These are phyloP conservation scores for Rhamnella rubrinervis DNA, from an alignment of 331 rosid species.

Conservation along the genomic window DNA sequence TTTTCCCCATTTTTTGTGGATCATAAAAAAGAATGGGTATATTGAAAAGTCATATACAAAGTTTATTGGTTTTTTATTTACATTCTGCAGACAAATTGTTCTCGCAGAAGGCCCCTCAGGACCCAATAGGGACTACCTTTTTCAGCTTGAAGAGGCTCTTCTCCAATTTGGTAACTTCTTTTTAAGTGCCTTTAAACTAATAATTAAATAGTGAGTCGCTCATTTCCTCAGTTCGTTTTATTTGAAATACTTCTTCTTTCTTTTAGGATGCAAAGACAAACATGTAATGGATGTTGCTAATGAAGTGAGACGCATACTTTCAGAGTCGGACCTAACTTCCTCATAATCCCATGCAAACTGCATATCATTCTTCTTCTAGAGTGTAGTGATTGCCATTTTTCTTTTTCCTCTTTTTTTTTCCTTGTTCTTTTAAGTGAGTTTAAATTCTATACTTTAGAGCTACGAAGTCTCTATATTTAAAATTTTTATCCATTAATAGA, in stretches of 20 bases:
- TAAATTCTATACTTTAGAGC: too few species aligned
- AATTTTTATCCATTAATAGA: too few species aligned
- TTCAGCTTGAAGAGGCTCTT: slow-evolving; percentile 78
- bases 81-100: slow-evolving; percentile 60
- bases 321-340: slow-evolving; percentile 38
- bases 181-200: not conserved
- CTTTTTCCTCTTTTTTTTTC: too few species aligned
- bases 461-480: too few species aligned
- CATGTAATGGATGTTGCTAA: slow-evolving; percentile 78
- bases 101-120: slow-evolving; percentile 85
- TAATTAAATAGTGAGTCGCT: not conserved
- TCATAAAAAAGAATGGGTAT: too few species aligned
- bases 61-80: not conserved
- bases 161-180: slow-evolving; percentile 56
- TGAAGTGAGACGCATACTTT: slow-evolving; percentile 74
- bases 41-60: not conserved
- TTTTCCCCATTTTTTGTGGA: too few species aligned
- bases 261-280: slow-evolving; percentile 58
- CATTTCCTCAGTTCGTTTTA: slow-evolving; percentile 2
- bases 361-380: too few species aligned
- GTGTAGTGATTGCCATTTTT: too few species aligned
- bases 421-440: too few species aligned
- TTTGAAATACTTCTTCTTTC: not conserved
- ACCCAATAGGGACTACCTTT: slow-evolving; percentile 84
- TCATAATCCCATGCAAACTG: not conserved